Evolutionary conservation across 441 rosid species (phyloP).

Genomic region (Raphanus hybrid): DNA sequence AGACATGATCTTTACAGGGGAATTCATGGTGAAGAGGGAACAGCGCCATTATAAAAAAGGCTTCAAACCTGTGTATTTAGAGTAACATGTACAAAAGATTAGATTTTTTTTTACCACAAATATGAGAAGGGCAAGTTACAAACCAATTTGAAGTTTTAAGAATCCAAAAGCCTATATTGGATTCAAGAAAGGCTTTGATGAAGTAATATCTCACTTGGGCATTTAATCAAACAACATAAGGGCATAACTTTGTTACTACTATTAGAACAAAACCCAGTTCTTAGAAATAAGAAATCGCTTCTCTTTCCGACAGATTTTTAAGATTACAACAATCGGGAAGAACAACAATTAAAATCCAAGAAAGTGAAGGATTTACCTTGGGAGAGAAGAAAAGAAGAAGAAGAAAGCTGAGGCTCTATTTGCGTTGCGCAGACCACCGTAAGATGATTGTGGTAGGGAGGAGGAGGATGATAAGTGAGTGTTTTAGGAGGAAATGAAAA

Average conservation of each 20-base stretch:
- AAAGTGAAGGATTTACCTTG: constrained; percentile 19
- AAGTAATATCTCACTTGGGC: neutral
- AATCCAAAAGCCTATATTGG: neutral
- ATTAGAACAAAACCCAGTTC: neutral
- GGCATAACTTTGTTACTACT: neutral
- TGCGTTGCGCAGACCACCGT: constrained; percentile 15
- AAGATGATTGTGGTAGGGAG: constrained; percentile 28
- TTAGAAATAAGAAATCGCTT: neutral
- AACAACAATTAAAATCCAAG: neutral
- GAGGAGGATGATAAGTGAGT: constrained; percentile 31
- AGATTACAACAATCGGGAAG: neutral
- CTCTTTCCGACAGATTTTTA: neutral
- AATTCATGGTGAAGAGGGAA: constrained; percentile 55
- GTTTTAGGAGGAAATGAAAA: constrained; percentile 22
- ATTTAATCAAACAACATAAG: constrained; percentile 16
- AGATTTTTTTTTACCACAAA: neutral
- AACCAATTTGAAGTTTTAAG: neutral
- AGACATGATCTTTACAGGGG: constrained; percentile 44
- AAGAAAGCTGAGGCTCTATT: neutral
- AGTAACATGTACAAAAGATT: constrained; percentile 4
- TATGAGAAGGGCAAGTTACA: neutral
- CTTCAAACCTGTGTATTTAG: constrained; percentile 34
- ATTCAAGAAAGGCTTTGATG: neutral
- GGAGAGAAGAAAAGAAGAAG: neutral
- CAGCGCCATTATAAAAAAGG: constrained; percentile 52